Percentiles rank a stretch among this genome's conserved stretches.
These are phyloP conservation scores for Celoporthe dispersa DNA, from an alignment of 2,329 filamentous ascomycete genomes.

Conservation along the genomic window DNA sequence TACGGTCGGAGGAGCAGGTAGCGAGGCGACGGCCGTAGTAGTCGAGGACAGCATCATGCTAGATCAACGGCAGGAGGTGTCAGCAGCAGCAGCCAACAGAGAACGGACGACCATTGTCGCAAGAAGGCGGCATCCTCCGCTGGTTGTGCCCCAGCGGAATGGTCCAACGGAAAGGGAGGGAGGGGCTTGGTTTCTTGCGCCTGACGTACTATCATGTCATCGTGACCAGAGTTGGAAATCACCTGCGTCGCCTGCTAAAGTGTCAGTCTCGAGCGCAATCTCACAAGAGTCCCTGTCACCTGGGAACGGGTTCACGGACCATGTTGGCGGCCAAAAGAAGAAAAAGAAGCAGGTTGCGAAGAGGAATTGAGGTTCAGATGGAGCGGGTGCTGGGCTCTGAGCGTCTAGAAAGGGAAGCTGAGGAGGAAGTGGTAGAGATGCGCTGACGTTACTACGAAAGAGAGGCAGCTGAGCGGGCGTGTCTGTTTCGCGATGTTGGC, in stretches of 20 bases:
- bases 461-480: background rate
- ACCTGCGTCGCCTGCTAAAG: slow-evolving; percentile 62
- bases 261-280: slow-evolving; percentile 7
- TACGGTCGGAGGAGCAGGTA: slow-evolving; percentile 97
- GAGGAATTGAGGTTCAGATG: background rate
- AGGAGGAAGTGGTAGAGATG: background rate
- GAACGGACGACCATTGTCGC: slow-evolving; percentile 28
- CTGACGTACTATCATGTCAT: slow-evolving; percentile 97
- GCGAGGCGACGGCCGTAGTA: slow-evolving; percentile 97
- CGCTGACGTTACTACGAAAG: background rate
- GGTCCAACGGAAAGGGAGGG: too few relatives aligned
- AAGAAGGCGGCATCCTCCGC: slow-evolving; percentile 13
- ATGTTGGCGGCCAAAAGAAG: slow-evolving; percentile 25
- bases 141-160: slow-evolving; percentile 21
- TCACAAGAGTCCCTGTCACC: slow-evolving; percentile 19
- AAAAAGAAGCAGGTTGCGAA: background rate
- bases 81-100: slow-evolving; percentile 1
- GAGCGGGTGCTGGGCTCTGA: background rate
- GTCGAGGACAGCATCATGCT: slow-evolving; percentile 98
- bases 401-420: background rate
- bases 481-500: slow-evolving; percentile 15
- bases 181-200: slow-evolving; percentile 4
- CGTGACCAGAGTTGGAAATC: slow-evolving; percentile 85
- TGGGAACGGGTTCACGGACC: slow-evolving; percentile 22
- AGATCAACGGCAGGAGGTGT: slow-evolving; percentile 32